Evolutionary conservation across 495 filamentous ascomycete genomes (phyloP).

Genomic region (Margaritispora aquatica): DNA sequence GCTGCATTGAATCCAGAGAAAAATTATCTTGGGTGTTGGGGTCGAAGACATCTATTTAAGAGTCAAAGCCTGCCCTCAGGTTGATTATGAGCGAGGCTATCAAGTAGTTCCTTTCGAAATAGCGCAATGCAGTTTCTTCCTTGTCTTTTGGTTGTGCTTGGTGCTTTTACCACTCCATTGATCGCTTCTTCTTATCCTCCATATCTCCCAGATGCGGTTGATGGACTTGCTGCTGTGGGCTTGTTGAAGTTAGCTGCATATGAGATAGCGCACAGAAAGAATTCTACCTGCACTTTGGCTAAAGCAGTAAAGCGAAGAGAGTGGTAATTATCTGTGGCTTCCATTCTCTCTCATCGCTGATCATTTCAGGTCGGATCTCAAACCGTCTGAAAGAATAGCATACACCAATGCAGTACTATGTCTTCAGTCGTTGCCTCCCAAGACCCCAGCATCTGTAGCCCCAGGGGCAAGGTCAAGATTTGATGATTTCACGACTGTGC

Average conservation of each 20-base stretch:
- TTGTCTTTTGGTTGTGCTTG: neutral
- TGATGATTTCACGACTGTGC: conserved; percentile 66
- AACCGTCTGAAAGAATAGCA: conserved; percentile 38
- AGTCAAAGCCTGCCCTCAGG: neutral
- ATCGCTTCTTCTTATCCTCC: neutral
- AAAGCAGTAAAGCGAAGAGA: conserved; percentile 8
- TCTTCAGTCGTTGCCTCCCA: conserved; percentile 43
- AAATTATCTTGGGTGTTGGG: neutral
- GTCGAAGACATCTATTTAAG: neutral
- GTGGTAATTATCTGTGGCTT: conserved; percentile 7
- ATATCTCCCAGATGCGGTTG: conserved; percentile 5
- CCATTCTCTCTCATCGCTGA: too few species aligned
- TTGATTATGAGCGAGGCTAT: too few species aligned
- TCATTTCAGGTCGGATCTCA: conserved; percentile 41
- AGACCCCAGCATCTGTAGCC: conserved; percentile 27
- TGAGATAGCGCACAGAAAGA: neutral
- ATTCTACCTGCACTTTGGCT: conserved; percentile 3
- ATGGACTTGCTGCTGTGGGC: neutral
- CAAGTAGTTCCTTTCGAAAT: too few species aligned
- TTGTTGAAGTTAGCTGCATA: conserved; percentile 2
- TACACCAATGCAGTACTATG: conserved; percentile 64
- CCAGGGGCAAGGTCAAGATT: conserved; percentile 35
- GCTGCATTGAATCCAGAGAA: neutral
- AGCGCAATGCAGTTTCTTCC: neutral
- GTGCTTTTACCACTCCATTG: neutral